Evolutionary conservation across 176 grass and related monocot species (phyloP).

Genomic region (Oryza officinalis): DNA sequence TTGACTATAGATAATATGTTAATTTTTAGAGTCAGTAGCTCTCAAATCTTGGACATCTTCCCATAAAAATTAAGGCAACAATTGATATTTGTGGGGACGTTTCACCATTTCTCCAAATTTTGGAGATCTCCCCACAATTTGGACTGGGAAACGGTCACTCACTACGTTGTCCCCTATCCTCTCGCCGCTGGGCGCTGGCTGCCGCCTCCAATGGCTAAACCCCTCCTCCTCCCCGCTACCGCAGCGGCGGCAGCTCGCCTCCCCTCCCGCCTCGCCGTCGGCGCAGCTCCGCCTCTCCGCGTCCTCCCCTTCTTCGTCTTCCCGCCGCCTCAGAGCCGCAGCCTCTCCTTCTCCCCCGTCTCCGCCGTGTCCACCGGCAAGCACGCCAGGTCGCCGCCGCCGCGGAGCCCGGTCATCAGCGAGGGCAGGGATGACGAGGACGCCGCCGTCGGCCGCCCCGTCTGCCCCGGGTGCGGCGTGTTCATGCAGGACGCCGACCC

Average conservation of each 20-base stretch:
- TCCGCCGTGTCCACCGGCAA: conserved; percentile 18
- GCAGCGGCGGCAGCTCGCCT: conserved; percentile 1
- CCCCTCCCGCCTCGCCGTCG: conserved; percentile 15
- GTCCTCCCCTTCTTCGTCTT: background rate
- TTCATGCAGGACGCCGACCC: conserved; percentile 92
- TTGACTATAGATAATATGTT: too few species aligned
- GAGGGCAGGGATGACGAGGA: conserved; percentile 42
- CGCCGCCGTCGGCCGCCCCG: conserved; percentile 21
- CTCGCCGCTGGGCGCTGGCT: background rate
- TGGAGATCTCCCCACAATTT: background rate
- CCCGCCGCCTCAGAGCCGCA: background rate
- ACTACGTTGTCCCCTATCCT: conserved; percentile 11
- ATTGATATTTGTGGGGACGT: background rate
- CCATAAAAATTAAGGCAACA: too few species aligned
- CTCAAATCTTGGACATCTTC: too few species aligned
- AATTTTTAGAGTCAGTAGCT: too few species aligned
- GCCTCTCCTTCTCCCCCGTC: background rate
- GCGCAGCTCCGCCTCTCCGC: conserved; percentile 2
- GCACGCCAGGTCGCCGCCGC: background rate
- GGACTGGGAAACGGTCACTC: background rate
- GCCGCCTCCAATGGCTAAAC: conserved; percentile 41
- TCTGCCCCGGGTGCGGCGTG: conserved; percentile 80
- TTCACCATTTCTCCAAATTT: too few species aligned
- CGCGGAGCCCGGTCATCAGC: conserved; percentile 36
- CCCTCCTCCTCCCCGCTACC: conserved; percentile 17